Evolutionary conservation across 495 filamentous ascomycete genomes (phyloP).

Genomic region (Talaromyces proteolyticus): DNA sequence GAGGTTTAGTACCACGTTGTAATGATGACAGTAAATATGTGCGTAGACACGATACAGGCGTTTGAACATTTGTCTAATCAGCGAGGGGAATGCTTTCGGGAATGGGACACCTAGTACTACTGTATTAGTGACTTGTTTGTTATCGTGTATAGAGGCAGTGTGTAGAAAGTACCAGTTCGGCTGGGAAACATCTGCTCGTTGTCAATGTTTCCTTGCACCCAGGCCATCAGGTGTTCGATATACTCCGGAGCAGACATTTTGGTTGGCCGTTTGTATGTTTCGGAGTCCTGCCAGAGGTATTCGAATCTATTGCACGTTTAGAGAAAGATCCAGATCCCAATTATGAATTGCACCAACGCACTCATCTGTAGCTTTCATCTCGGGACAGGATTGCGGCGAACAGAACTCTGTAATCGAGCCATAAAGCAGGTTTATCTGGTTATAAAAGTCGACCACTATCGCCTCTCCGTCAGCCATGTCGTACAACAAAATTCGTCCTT

Average conservation of each 20-base stretch:
- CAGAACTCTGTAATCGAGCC: conserved; percentile 99
- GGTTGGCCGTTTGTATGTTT: conserved; percentile 88
- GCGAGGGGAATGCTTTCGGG: conserved; percentile 81
- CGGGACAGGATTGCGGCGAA: conserved; percentile 90
- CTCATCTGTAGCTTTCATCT: conserved; percentile 99
- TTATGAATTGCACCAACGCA: no score
- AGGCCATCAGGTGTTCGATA: conserved; percentile 94
- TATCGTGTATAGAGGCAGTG: neutral
- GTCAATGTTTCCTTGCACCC: conserved; percentile 93
- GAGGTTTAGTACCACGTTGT: conserved; percentile 90
- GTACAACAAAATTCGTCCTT: no score
- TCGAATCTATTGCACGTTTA: conserved; percentile 65
- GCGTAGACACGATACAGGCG: conserved; percentile 97
- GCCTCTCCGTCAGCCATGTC: neutral
- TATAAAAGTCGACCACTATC: conserved; percentile 98
- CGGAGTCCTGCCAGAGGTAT: conserved; percentile 96
- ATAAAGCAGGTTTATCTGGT: conserved; percentile 98
- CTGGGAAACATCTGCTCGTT: conserved; percentile 93
- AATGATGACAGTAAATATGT: conserved; percentile 99
- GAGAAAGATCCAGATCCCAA: no score
- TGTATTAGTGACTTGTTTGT: conserved; percentile 8
- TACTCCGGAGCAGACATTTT: conserved; percentile 98
- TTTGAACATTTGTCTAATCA: conserved; percentile 94
- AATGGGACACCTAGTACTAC: conserved; percentile 73
- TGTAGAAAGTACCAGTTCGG: conserved; percentile 60